Percentiles rank a stretch among this genome's conserved stretches.
phyloP scores from a whole-genome alignment of 352 stramenopile species.

The Albugo laibachii region DNA sequence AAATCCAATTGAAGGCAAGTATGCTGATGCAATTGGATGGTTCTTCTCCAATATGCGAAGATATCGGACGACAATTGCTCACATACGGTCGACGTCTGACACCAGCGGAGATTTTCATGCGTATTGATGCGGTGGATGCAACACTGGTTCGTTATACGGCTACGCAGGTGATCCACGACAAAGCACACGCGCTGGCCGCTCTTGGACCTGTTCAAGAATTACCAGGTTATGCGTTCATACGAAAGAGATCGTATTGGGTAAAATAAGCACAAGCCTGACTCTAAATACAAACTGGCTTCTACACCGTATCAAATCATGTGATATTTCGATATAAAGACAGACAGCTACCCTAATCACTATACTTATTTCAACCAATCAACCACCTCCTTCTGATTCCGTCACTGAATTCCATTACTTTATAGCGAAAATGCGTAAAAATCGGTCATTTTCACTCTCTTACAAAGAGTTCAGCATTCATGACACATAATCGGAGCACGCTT shows the following conservation, averaged over 20 bases:
- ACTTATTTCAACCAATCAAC: too few relatives aligned
- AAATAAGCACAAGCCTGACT: too few relatives aligned
- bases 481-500: too few relatives aligned
- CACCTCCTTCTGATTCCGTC: too few relatives aligned
- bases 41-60: slow-evolving; percentile 95
- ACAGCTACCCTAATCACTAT: too few relatives aligned
- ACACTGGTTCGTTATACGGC: slow-evolving; percentile 82
- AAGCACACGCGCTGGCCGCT: slow-evolving; percentile 96
- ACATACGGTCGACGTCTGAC: slow-evolving; percentile 94
- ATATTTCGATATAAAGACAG: too few relatives aligned
- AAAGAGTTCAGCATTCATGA: too few relatives aligned
- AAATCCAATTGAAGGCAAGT: slow-evolving; percentile 98
- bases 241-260: slow-evolving; percentile 94
- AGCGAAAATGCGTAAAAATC: too few relatives aligned
- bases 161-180: slow-evolving; percentile 91
- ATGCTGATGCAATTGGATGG: slow-evolving; percentile 99
- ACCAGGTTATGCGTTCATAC: slow-evolving; percentile 99
- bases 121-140: slow-evolving; percentile 96
- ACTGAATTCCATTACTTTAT: too few relatives aligned
- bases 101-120: slow-evolving; percentile 95
- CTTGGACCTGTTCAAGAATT: slow-evolving; percentile 97
- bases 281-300: too few relatives aligned
- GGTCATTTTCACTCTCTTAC: too few relatives aligned
- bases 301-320: too few relatives aligned
- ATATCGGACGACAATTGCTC: slow-evolving; percentile 98